Base-by-base conservation (phyloP, 148 eudicot genomes). In the Rhododendron henanense region DNA sequence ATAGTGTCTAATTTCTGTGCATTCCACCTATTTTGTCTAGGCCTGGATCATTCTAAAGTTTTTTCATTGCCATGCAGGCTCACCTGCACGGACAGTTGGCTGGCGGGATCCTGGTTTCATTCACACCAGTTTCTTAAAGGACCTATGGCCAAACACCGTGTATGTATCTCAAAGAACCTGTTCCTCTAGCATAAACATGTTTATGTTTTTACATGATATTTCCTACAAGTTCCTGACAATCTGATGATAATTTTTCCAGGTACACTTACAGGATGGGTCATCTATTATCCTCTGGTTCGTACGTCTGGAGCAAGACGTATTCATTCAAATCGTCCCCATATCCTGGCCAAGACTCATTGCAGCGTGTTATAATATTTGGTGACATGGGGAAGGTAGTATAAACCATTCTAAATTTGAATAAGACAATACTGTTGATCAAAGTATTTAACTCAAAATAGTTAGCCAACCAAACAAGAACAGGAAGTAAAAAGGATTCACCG, bases 91-190 rank as follows among this genome's bases (percentile, higher is more conserved):
- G 81, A 95, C 98, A 31, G 98, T 97, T 78, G 99, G 99, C 53
- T 97, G 99, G 99, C 98, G 96, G 44, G 94, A 97, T 88, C 98
- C 98, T 85, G 99, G 98, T n/a, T 95, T 92, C 88, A 93, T 93
- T 65, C 99, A 97, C 83, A 97, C 99, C 35, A 93, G 99, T 87
- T 95, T 95, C 89, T 89, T 97, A 71, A 94, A 93, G 90, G 94
- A 93, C 76, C 86, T 95, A 90, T 97, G 99, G 98, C 99, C 98
- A 39, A 90, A 90, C 86, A 84, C 85, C 37, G 69, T 35, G 99
- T 96, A 88, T 78, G 92, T 55, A 77, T 87, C 57, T 57, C 47
- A 19, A 44, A 45, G 61, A 69, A 35, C n/a, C n/a, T 35, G 47
- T 55, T 81, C 25, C 2, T 45, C 86, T 16, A 41, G 39, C 41